A percentile compares a stretch with the other conserved stretches of the same genome.
Evolutionary conservation across 352 stramenopile genomes (phyloP).

Genomic region (Globisporangium nunn): DNA sequence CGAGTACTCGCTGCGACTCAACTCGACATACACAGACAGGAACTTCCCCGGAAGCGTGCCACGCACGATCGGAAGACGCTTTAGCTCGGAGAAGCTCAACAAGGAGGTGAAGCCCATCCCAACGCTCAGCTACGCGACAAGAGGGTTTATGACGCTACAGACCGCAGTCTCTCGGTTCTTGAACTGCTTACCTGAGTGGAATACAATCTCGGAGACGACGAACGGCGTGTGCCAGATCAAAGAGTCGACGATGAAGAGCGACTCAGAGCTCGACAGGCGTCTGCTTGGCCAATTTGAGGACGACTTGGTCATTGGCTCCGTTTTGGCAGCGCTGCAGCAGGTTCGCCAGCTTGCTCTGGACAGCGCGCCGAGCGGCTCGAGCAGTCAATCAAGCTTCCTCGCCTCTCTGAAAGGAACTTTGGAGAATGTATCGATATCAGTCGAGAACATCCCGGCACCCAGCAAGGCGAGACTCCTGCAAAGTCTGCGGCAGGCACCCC

Average conservation of each 20-base stretch:
- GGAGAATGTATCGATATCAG: slow-evolving; percentile 11
- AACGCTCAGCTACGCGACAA: slow-evolving; percentile 41
- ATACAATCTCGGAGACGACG: slow-evolving; percentile 19
- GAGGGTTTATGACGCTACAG: slow-evolving; percentile 71
- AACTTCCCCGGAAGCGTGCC: slow-evolving; percentile 35
- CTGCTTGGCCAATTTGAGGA: slow-evolving; percentile 39
- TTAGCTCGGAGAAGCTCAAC: slow-evolving; percentile 14
- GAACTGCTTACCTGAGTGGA: slow-evolving; percentile 58
- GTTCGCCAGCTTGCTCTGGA: background rate
- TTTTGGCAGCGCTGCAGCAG: slow-evolving; percentile 15
- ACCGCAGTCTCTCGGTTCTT: slow-evolving; percentile 56
- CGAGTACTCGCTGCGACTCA: slow-evolving; percentile 59
- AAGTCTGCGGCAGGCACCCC: slow-evolving; percentile 48
- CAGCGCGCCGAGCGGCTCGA: background rate
- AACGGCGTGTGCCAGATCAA: slow-evolving; percentile 38
- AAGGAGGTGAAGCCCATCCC: slow-evolving; percentile 16
- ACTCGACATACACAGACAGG: slow-evolving; percentile 36
- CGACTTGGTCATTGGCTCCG: slow-evolving; percentile 44
- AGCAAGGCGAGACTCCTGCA: slow-evolving; percentile 34
- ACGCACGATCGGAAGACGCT: slow-evolving; percentile 21
- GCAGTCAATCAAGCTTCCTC: slow-evolving; percentile 8
- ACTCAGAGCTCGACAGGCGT: slow-evolving; percentile 21
- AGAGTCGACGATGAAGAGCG: slow-evolving; percentile 21
- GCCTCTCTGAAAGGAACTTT: slow-evolving; percentile 4
- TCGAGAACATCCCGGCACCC: slow-evolving; percentile 5